These are phyloP conservation scores for Auriscalpium microsporum DNA, from an alignment of 768 basidiomycete species.

Conservation along the genomic window DNA sequence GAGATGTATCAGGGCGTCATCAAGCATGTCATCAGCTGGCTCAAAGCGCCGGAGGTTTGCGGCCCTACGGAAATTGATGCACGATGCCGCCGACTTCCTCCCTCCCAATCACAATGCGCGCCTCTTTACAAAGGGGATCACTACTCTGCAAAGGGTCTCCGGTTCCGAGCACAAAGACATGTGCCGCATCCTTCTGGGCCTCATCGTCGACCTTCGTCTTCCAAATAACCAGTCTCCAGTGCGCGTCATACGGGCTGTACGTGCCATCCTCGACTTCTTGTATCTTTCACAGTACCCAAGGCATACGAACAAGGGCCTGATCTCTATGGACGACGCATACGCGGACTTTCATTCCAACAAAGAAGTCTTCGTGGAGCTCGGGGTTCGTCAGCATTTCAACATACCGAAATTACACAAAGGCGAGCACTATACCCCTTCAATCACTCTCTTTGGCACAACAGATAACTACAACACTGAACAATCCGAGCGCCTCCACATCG, in stretches of 20 bases:
- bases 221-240: constrained; percentile 1
- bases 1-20: constrained; percentile 23
- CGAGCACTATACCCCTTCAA: constrained; percentile 12
- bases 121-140: constrained; percentile 18
- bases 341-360: constrained; percentile 18
- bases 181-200: constrained; percentile 15
- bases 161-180: constrained; percentile 21
- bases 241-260: constrained; percentile 10
- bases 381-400: constrained; percentile 14
- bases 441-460: constrained; percentile 57
- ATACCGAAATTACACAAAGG: constrained; percentile 18
- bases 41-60: constrained; percentile 8
- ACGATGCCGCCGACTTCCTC: constrained; percentile 9
- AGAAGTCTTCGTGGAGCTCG: constrained; percentile 16
- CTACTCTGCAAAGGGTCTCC: constrained; percentile 10
- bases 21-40: constrained; percentile 21
- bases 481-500: no score
- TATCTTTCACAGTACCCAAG: constrained; percentile 18
- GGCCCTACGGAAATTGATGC: constrained; percentile 13
- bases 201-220: constrained; percentile 14
- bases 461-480: constrained; percentile 16
- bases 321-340: constrained; percentile 7
- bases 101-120: constrained; percentile 18
- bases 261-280: constrained; percentile 19
- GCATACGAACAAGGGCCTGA: constrained; percentile 12